Conservation (phyloP, 176 grass and related monocot genomes). For the Lolium rigidum region DNA sequence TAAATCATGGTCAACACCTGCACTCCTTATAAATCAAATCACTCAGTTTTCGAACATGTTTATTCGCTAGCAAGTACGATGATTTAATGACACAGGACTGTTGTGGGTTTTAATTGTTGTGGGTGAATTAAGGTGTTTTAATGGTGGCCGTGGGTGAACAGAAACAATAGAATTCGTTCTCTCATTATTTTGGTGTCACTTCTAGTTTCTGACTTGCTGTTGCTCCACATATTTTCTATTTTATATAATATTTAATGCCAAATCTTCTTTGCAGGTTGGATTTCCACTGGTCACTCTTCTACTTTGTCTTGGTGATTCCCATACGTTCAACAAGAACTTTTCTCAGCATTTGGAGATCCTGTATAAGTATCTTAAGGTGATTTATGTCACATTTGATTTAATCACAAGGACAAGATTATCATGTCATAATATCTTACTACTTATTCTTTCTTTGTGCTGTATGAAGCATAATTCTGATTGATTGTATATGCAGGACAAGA, state of each 20-base stretch:
- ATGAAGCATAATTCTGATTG: conserved; percentile 44
- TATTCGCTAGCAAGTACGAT: background rate
- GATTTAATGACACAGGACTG: conserved; percentile 14
- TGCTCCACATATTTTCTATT: conserved; percentile 14
- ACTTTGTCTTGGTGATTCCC: conserved; percentile 91
- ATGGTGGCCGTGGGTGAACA: background rate
- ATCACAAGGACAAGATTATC: background rate
- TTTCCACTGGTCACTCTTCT: conserved; percentile 93
- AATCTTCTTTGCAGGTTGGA: conserved; percentile 70
- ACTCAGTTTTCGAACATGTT: background rate
- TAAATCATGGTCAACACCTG: background rate
- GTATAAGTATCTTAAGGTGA: conserved; percentile 97
- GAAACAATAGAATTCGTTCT: conserved; percentile 6
- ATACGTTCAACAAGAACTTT: conserved; percentile 80
- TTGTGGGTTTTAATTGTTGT: conserved; percentile 27
- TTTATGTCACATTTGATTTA: conserved; percentile 37
- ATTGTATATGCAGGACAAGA: conserved; percentile 77
- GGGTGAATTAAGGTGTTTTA: conserved; percentile 15
- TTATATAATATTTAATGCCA: conserved; percentile 8
- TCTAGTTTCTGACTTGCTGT: background rate
- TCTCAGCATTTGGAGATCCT: conserved; percentile 78
- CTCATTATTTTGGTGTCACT: conserved; percentile 22
- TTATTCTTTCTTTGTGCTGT: conserved; percentile 38
- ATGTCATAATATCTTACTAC: conserved; percentile 31
- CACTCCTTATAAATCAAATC: background rate